Base-by-base conservation (phyloP, 2,329 filamentous ascomycete genomes). In the Mollisiaceae sp. region DNA sequence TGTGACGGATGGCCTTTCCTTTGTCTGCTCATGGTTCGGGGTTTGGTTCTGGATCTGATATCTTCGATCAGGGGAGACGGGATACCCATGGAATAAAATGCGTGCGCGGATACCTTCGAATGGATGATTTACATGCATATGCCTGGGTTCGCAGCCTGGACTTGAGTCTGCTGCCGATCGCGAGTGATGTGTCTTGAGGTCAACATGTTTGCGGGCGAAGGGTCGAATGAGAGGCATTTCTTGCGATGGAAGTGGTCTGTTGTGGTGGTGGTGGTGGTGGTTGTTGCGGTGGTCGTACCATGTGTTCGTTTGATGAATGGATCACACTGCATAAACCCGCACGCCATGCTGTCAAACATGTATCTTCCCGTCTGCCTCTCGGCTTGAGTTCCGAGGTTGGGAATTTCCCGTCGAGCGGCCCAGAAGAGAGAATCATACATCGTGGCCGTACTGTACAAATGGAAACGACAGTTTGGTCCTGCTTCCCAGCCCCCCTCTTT, bases 21-120 rank as follows among this genome's bases (percentile, higher is more conserved):
- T 38, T 8, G 27, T 9, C 22, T 15, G 27, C 56, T 57, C 61
- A 63, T 63, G 54, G 50, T 52, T 58, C 36, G 61, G 61, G 55
- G 52, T 47, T 58, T 55, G 50, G 24, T 27, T 54, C 50, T 54
- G 50, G 50, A 47, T 54, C 35, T 36, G 55, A 57, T 57, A 39
- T 36, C 32, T 57, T 20, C 39, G 55, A 57, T 35, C 50, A 54
- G 50, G 60, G 50, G 27, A 52, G 27, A 60, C 39, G 60, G 60
- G 50, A 67, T 67, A 67, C 65, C 65, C 62, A 62, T 12, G 32
- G 55, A 57, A 57, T 36, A 38, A 41, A 57, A 57, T 57, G 55
- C 55, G 55, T 39, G 55, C 36, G 32, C 15, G 50, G 50, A 54
- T 32, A 27, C 22, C 50, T 54, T 54, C 50, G 18, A 32, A 32